Conservation (phyloP, 257 asterid species). For the Solanum dulcamara region DNA sequence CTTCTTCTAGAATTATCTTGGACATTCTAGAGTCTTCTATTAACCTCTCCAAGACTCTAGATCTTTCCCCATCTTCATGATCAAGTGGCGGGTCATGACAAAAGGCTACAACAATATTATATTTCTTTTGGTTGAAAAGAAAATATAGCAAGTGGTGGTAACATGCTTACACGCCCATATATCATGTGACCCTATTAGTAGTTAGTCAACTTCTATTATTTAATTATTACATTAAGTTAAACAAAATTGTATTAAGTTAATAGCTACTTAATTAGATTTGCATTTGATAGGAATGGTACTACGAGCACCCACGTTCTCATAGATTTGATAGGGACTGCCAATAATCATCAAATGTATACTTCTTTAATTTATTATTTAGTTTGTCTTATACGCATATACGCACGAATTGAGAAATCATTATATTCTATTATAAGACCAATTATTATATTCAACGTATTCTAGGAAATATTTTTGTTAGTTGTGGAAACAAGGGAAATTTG, state of each 20-base stretch:
- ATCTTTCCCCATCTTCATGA: too few species aligned
- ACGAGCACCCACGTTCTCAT: background rate
- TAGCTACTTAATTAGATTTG: background rate
- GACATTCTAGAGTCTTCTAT: too few species aligned
- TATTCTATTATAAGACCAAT: background rate
- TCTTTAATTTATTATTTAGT: background rate
- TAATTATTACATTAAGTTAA: background rate
- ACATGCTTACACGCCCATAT: constrained; percentile 3
- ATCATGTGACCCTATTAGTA: constrained; percentile 7
- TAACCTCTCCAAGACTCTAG: too few species aligned
- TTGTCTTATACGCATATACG: background rate
- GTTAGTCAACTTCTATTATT: constrained; percentile 2
- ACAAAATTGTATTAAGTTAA: background rate
- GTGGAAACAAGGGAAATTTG: background rate
- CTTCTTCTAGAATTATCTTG: too few species aligned
- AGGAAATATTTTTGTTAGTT: background rate
- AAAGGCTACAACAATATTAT: background rate
- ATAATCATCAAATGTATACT: background rate
- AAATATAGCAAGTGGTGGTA: background rate
- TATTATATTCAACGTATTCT: background rate
- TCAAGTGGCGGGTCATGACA: too few species aligned
- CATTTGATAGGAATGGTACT: background rate
- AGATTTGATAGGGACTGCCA: background rate
- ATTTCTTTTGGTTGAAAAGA: background rate
- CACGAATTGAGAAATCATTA: background rate